Percentiles rank a stretch among this genome's conserved stretches.
Evolutionary conservation across 805 yeast species (phyloP).

Genomic region (Myxozyma mucilagina): DNA sequence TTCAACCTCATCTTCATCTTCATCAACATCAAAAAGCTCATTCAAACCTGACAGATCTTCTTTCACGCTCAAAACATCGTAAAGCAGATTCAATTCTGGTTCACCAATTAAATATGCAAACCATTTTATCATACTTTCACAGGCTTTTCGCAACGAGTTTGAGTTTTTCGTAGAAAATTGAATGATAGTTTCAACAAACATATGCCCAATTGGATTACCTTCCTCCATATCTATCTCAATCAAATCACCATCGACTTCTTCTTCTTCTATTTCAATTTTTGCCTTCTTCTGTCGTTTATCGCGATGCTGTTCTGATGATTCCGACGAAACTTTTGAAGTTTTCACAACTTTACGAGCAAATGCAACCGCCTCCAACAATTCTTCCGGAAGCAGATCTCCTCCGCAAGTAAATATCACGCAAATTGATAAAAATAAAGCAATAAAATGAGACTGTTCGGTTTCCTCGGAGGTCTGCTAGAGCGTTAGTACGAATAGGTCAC

Average conservation of each 20-base stretch:
- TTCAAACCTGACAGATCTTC: constrained; percentile 22
- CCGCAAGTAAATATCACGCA: not conserved
- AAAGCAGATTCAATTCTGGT: constrained; percentile 13
- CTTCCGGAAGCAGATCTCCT: constrained; percentile 4
- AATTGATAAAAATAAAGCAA: constrained; percentile 10
- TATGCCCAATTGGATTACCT: not conserved
- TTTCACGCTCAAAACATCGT: constrained; percentile 14
- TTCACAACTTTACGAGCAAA: not conserved
- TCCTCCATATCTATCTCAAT: not conserved
- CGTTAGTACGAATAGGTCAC: not conserved
- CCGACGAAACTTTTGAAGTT: not conserved
- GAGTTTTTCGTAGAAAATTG: constrained; percentile 16
- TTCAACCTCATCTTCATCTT: constrained; percentile 20
- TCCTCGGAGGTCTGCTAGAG: not conserved
- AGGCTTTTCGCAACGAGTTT: constrained; percentile 2
- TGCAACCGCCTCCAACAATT: constrained; percentile 7
- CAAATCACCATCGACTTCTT: not conserved
- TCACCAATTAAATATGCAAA: constrained; percentile 8
- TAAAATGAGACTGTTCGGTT: not conserved
- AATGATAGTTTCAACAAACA: constrained; percentile 15
- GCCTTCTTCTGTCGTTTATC: not conserved
- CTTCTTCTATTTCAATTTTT: not conserved
- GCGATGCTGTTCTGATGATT: not conserved
- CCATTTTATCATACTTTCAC: constrained; percentile 12
- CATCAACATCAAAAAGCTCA: constrained; percentile 20